Base-by-base conservation (phyloP, 805 yeast species). In the Yarrowia yakushimensis region DNA sequence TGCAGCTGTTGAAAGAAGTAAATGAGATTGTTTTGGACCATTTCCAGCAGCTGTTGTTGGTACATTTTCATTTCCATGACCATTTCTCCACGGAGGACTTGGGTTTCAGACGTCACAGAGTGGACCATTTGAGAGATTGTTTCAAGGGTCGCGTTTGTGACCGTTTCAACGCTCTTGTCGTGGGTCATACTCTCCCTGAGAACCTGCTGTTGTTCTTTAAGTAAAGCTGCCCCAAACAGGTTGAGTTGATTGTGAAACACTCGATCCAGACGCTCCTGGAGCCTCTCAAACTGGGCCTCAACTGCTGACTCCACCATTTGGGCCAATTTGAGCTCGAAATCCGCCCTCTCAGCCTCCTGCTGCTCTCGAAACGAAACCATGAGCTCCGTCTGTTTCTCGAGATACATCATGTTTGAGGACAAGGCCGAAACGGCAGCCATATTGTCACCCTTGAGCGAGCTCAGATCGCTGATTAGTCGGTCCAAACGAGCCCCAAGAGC, bases 61-160 rank as follows among this genome's bases (percentile, higher is more conserved):
- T 52, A 52, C 31, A 17, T 34, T 52, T 52, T 52, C 42, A 36
- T 34, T 31, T 52, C 59, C 59, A 52, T 52, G 33, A 17, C 25
- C 43, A 52, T 6, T 25, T 52, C 59, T 52, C 59, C 59, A 10
- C 59, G 10, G 5, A 52, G 23, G 18, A 52, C 13, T n/a, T 52
- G 63, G 1, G 41, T 62, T n/a, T 37, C 43, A 2, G 67, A 42
- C 9, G 70, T 67, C 3, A 69, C 59, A 17, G 28, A 15, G 10
- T 48, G 55, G 4, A 48, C 11, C 4, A 48, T 48, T 31, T 54
- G 48, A 13, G 60, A 34, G n/a, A n/a, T n/a, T n/a, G n/a, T n/a
- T n/a, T n/a, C n/a, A n/a, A n/a, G n/a, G n/a, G n/a, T n/a, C n/a
- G n/a, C n/a, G n/a, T n/a, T n/a, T n/a, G n/a, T n/a, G n/a, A n/a